Evolutionary conservation across 768 basidiomycete genomes (phyloP), one percentile per base, ranked within the genome.

Genomic region (Coprinopsis strossmayeri): DNA sequence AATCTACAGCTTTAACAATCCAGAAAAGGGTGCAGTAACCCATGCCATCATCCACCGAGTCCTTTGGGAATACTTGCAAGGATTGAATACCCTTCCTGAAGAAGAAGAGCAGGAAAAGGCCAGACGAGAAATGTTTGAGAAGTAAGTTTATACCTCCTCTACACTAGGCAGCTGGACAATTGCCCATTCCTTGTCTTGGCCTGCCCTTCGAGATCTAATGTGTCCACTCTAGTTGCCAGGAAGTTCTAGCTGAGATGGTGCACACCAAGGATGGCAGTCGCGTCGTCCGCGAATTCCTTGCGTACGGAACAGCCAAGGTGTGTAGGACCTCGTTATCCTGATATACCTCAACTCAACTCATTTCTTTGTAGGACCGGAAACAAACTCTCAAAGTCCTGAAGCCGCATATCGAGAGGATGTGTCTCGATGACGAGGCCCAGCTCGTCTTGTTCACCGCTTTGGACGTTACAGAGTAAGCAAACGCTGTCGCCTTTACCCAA

Each of bases 221-320:
- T n/a, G n/a, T n/a, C 52, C 25, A 25, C 38, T 26, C 18, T 24
- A 91, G 88, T 44, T 88, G 87, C 56, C 82, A 90, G 53, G 92
- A 95, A 34, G 75, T 85, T 17, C 70, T 95, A 5, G 84, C 92
- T 0, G 93, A 96, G 60, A 88, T 95, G 76, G 90, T 93, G 0
- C 93, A 97, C 59, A 97, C 93, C 13, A 91, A 81, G 59, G 89
- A 95, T 56, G 93, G 93, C 17, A 89, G 90, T 50, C 81, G 88
- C 18, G 82, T 78, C 23, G 91, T 88, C 2, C 81, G 93, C 35
- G 84, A 92, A 53, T 88, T 96, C 62, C 73, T 95, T 30, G 89
- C 84, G 0, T 74, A 77, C 37, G 91, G 91, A 3, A 79, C 76
- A 11, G 91, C 93, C 3, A 97, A 96, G 70, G 87, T 84, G 46